phyloP scores from a whole-genome alignment of 1,284 basidiomycete species.

The Apiotrichum gamsii region DNA sequence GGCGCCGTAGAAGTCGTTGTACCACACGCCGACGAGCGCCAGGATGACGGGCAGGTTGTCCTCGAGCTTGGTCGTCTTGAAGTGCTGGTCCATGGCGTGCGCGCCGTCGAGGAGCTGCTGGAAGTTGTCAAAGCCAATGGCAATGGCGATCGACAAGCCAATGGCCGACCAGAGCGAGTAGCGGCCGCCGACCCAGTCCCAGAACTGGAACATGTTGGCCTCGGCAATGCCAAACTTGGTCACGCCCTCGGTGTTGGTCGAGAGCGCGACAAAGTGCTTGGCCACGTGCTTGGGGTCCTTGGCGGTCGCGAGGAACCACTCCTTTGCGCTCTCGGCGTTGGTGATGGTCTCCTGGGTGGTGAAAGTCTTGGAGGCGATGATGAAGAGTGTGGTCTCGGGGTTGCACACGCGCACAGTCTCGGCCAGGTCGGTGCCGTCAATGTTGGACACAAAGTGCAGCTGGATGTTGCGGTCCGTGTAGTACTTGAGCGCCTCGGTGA shows the following conservation, averaged over 20 bases:
- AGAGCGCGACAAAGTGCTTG: constrained; percentile 97
- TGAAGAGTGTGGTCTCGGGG: constrained; percentile 92
- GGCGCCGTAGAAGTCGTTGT: constrained; percentile 93
- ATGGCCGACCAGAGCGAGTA: constrained; percentile 99
- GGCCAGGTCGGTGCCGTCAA: constrained; percentile 94
- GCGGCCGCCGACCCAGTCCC: constrained; percentile 99
- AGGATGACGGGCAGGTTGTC: constrained; percentile 87
- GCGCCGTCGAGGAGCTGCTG: constrained; percentile 83
- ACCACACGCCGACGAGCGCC: constrained; percentile 93
- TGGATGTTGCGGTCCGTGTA: constrained; percentile 86
- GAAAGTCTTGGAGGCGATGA: constrained; percentile 97
- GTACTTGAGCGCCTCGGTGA: constrained; percentile 90
- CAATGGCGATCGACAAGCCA: constrained; percentile 86
- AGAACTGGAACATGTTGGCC: constrained; percentile 99
- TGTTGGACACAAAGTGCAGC: constrained; percentile 91
- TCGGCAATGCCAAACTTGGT: constrained; percentile 89
- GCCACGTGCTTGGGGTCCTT: constrained; percentile 87
- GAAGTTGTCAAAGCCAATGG: constrained; percentile 92
- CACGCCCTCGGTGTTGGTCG: constrained; percentile 91
- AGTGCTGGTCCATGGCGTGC: constrained; percentile 96
- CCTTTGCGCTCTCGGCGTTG: constrained; percentile 86
- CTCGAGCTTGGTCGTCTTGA: constrained; percentile 80
- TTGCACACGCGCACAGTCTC: constrained; percentile 78
- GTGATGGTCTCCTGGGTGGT: constrained; percentile 99
- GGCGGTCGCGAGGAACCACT: constrained; percentile 85